phyloP scores from a whole-genome alignment of 2,329 filamentous ascomycete genomes.

The Emydomyces testavorans region DNA sequence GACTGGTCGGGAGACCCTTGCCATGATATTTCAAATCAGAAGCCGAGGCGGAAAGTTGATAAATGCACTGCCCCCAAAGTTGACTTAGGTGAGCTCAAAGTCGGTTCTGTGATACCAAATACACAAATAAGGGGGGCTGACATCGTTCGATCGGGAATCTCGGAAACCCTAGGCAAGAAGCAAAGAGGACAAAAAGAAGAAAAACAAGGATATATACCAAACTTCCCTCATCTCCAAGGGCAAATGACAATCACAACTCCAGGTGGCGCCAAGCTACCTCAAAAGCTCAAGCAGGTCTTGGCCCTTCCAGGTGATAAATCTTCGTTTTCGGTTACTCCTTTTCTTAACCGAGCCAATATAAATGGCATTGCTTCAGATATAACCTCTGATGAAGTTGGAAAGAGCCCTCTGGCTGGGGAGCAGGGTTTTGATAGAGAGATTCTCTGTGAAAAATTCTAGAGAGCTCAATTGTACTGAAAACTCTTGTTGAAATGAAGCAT shows the following conservation, averaged over 20 bases:
- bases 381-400: neutral
- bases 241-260: slow-evolving; percentile 42
- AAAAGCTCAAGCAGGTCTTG: slow-evolving; percentile 48
- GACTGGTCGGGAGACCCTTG: slow-evolving; percentile 18
- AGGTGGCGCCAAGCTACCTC: slow-evolving; percentile 39
- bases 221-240: slow-evolving; percentile 32
- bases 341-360: slow-evolving; percentile 64
- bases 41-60: slow-evolving; percentile 44
- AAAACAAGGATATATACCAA: slow-evolving; percentile 35
- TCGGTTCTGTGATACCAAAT: neutral
- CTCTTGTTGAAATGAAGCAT: no score
- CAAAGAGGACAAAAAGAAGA: slow-evolving; percentile 18
- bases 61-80: slow-evolving; percentile 56
- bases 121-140: no score
- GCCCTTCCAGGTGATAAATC: slow-evolving; percentile 71
- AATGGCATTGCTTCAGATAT: neutral
- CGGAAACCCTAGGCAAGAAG: slow-evolving; percentile 18
- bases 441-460: neutral
- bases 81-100: slow-evolving; percentile 52
- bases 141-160: no score
- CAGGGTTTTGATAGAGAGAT: neutral
- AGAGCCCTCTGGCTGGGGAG: neutral
- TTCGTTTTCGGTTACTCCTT: slow-evolving; percentile 85
- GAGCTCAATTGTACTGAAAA: neutral
- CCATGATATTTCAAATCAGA: slow-evolving; percentile 37